Evolutionary conservation across 805 yeast species (phyloP), one percentile per base, ranked within the genome.

Genomic region (Candida odintsovae): DNA sequence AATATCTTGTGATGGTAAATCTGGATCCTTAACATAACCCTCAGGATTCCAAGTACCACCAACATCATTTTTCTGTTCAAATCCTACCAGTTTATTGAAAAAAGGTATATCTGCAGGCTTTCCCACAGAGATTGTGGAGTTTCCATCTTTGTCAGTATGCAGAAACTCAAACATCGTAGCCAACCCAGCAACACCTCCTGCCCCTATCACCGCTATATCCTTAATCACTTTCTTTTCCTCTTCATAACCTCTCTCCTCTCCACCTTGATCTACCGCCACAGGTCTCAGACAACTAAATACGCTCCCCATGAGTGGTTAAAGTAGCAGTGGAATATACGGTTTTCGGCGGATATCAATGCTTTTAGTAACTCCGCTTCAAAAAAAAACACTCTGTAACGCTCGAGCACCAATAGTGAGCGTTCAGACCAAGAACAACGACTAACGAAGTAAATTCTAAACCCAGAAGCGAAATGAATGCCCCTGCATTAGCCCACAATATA

Each of bases 1-100:
- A 1, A 66, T 36, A 3, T 63, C 59, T 41, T 68, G 71, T 9
- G 59, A 31, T 2, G 64, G 64, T 36, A 51, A 41, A 3, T 21
- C 44, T 13, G 57, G 57, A 39, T 61, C 66, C 5, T 52, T 40
- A 6, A 42, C 36, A 36, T 50, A 58, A 18, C 50, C 40, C 18
- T 52, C 55, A 5, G 66, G 53, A 33, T 61, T 53, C 78, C 78
- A 73, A 7, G 71, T 67, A 1, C 78, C 79, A n/a, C 78, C 79
- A 25, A 73, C 58, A 21, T 53, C 59, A 9, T 51, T 33, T 41
- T 69, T 70, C 47, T 70, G 75, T 51, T 74, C 79, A 55, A 73
- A 73, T 1, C 69, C 76, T 13, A 70, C 71, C 19, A 73, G 51
- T 40, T 63, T 58, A 9, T 61, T 55, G 45, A 69, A 69, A 20